phyloP scores from a whole-genome alignment of 2,329 filamentous ascomycete genomes.

The Shiraia bambusicola region DNA sequence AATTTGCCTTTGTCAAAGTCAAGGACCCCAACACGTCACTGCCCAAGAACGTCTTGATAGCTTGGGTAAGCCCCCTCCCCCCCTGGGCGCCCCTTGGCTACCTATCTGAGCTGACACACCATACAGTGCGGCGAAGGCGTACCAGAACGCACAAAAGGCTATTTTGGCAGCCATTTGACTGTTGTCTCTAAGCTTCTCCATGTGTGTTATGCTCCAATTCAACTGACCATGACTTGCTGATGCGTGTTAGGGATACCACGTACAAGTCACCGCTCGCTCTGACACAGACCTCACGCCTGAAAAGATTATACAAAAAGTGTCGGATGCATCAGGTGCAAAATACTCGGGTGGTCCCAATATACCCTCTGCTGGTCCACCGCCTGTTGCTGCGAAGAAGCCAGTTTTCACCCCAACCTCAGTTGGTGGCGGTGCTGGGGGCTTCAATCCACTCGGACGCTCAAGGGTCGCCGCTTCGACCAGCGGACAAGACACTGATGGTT shows the following conservation, averaged over 20 bases:
- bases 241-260: slow-evolving; percentile 74
- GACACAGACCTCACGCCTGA: slow-evolving; percentile 86
- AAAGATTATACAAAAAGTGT: slow-evolving; percentile 86
- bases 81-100: neutral
- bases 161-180: slow-evolving; percentile 92
- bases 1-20: slow-evolving; percentile 96
- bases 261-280: slow-evolving; percentile 93
- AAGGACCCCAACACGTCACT: slow-evolving; percentile 89
- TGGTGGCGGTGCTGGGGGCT: slow-evolving; percentile 55
- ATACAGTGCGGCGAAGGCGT: slow-evolving; percentile 86
- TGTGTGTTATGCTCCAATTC: slow-evolving; percentile 48
- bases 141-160: slow-evolving; percentile 96
- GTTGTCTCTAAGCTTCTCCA: slow-evolving; percentile 90
- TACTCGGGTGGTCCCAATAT: slow-evolving; percentile 71
- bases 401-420: slow-evolving; percentile 80
- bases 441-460: slow-evolving; percentile 71
- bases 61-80: slow-evolving; percentile 72
- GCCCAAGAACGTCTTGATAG: slow-evolving; percentile 90
- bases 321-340: slow-evolving; percentile 91
- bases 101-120: slow-evolving; percentile 6
- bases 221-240: slow-evolving; percentile 17
- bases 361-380: slow-evolving; percentile 60
- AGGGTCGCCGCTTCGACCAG: slow-evolving; percentile 56
- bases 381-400: slow-evolving; percentile 81
- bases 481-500: slow-evolving; percentile 79